Conservation (phyloP, 2,329 filamentous ascomycete genomes). For the Polytolypa hystricis region DNA sequence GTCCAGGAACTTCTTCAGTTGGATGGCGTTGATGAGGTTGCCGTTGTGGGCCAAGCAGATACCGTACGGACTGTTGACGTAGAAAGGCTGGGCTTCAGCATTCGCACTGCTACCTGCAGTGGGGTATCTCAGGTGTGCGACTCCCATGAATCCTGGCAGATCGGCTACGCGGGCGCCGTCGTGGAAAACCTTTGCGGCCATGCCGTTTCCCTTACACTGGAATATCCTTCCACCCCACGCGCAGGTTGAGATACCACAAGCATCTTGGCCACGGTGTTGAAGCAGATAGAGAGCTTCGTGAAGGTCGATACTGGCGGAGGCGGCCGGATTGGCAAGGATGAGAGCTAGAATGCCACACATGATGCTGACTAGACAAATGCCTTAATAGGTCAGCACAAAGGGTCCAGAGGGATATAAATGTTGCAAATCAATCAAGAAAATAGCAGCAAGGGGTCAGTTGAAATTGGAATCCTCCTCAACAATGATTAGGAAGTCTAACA, state of each 20-base stretch:
- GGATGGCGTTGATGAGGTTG: slow-evolving; percentile 70
- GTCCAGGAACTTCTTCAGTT: slow-evolving; percentile 61
- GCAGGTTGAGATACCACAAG: slow-evolving; percentile 70
- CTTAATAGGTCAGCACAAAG: slow-evolving; percentile 11
- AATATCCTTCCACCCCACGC: slow-evolving; percentile 67
- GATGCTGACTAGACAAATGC: slow-evolving; percentile 15
- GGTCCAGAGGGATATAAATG: no score
- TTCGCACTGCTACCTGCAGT: slow-evolving; percentile 76
- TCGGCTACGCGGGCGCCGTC: slow-evolving; percentile 64
- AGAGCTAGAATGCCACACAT: slow-evolving; percentile 56
- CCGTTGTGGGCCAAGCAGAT: slow-evolving; percentile 77
- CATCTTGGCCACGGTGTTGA: slow-evolving; percentile 75
- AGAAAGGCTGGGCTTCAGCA: slow-evolving; percentile 85
- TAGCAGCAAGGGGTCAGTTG: slow-evolving; percentile 5
- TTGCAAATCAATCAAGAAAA: slow-evolving; percentile 7
- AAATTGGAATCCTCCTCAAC: slow-evolving; percentile 27
- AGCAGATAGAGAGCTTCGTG: slow-evolving; percentile 63
- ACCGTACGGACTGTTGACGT: slow-evolving; percentile 77
- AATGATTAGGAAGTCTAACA: slow-evolving; percentile 39
- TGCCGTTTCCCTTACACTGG: slow-evolving; percentile 82
- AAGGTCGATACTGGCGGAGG: slow-evolving; percentile 51
- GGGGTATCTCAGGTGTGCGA: slow-evolving; percentile 79
- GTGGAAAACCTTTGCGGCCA: slow-evolving; percentile 74
- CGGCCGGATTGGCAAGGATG: slow-evolving; percentile 47
- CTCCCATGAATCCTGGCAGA: slow-evolving; percentile 74